Base-by-base conservation (phyloP, 1,284 basidiomycete species). In the Austroboletus novae-zelandiae region DNA sequence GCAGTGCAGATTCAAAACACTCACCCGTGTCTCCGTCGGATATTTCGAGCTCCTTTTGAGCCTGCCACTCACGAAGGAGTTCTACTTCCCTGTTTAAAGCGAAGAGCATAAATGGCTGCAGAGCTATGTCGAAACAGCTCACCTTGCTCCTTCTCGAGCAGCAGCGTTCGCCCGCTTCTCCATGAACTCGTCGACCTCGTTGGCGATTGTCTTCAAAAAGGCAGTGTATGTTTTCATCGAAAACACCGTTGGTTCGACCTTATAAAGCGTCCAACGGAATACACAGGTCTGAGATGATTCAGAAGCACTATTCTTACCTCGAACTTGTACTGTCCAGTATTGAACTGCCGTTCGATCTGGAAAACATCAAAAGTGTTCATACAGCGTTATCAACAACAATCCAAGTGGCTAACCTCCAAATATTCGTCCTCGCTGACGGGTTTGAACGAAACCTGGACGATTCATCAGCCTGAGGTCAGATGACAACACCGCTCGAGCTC, bases 271-370 rank as follows among this genome's bases (percentile, higher is more conserved):
- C 0, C 2, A 18, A 37, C 10, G 36, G 36, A 17, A 18, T 10
- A 8, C 17, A 10, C 17, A n/a, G n/a, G n/a, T n/a, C n/a, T n/a
- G n/a, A n/a, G 10, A 10, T 11, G 17, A 10, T 9, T n/a, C 36
- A 37, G 36, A 2, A 17, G 9, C 9, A 11, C 17, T 10, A 10
- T 25, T 14, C 40, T 18, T 27, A 80, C 78, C 64, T 81, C 72
- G 59, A 86, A 86, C 20, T 57, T 57, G 61, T 83, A 86, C 46
- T 72, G 73, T 25, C 86, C 86, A 0, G 80, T 73, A 55, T 86
- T 80, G 58, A 86, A 88, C 27, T 70, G 68, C 39, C 71, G 76
- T 60, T 83, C 80, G 7, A 81, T 62, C 76, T 83, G 56, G 30
- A 41, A 36, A 9, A 36, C 17, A n/a, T 36, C 5, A 3, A 34